Evolutionary conservation across 331 rosid genomes (phyloP).

Genomic region (Acacia pycnantha): DNA sequence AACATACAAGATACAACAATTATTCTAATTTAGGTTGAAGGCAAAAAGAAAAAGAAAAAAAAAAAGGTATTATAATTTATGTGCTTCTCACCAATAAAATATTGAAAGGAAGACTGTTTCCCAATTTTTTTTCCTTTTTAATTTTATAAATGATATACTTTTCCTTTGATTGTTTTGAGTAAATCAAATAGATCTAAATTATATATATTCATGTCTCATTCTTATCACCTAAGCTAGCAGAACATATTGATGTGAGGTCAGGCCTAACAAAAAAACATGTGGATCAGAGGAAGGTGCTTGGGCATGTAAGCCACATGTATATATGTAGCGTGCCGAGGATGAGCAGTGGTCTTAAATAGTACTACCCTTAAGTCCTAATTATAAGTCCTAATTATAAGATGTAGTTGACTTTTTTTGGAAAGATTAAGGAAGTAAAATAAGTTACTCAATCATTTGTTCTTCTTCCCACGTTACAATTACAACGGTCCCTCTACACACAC

Average conservation of each 20-base stretch:
- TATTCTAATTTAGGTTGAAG: no score
- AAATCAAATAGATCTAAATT: background rate
- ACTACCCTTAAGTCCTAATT: no score
- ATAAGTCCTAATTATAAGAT: no score
- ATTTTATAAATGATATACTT: background rate
- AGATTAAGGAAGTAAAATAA: no score
- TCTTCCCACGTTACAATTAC: no score
- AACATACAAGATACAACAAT: no score
- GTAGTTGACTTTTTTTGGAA: no score
- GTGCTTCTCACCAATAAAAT: background rate
- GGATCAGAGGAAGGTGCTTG: background rate
- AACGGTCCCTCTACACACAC: constrained; percentile 16
- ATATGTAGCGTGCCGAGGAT: background rate
- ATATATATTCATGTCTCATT: background rate
- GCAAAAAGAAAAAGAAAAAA: no score
- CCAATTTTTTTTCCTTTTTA: background rate
- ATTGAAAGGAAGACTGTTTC: background rate
- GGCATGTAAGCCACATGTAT: background rate
- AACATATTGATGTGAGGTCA: background rate
- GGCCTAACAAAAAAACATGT: background rate
- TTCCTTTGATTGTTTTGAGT: background rate
- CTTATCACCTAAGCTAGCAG: background rate
- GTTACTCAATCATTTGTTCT: no score
- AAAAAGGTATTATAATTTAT: no score
- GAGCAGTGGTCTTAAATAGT: no score